These are phyloP conservation scores for Pyricularia grisea DNA, from an alignment of 2,329 filamentous ascomycete species.

Conservation along the genomic window DNA sequence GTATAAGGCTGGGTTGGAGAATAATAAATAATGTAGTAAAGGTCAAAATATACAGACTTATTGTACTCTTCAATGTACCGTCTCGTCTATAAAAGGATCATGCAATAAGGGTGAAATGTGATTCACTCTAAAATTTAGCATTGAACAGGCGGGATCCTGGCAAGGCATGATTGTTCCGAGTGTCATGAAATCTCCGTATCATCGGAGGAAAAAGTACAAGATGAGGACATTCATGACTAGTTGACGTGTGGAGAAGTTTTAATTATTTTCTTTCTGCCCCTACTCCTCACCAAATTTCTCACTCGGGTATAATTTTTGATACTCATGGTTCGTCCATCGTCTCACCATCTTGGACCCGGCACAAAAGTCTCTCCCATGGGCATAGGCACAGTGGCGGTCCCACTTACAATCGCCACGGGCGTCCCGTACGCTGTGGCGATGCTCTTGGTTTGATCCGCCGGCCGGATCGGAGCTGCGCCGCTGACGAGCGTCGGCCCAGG, in stretches of 20 bases:
- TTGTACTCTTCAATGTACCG: neutral
- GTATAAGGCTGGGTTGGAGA: neutral
- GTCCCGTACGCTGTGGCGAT: conserved; percentile 12
- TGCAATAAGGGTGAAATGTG: neutral
- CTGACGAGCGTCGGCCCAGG: conserved; percentile 17
- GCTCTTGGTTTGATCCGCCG: conserved; percentile 13
- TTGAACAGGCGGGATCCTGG: too few species aligned
- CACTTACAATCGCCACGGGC: conserved; percentile 13
- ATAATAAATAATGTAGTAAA: neutral
- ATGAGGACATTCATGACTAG: too few species aligned
- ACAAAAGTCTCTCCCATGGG: neutral
- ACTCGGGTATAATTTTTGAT: neutral
- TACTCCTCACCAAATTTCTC: neutral
- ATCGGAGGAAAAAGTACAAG: too few species aligned
- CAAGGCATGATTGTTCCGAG: neutral
- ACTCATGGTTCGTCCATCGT: neutral
- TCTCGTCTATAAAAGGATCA: neutral
- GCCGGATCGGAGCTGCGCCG: conserved; percentile 15
- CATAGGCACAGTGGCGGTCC: neutral
- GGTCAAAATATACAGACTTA: neutral
- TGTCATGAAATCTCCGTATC: too few species aligned
- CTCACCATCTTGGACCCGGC: neutral
- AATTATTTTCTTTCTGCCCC: neutral
- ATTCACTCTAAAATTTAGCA: too few species aligned
- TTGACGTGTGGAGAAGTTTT: neutral